A percentile compares a stretch with the other conserved stretches of the same genome.
These are phyloP conservation scores for Ballota nigra DNA, from an alignment of 257 asterid species.

Conservation along the genomic window DNA sequence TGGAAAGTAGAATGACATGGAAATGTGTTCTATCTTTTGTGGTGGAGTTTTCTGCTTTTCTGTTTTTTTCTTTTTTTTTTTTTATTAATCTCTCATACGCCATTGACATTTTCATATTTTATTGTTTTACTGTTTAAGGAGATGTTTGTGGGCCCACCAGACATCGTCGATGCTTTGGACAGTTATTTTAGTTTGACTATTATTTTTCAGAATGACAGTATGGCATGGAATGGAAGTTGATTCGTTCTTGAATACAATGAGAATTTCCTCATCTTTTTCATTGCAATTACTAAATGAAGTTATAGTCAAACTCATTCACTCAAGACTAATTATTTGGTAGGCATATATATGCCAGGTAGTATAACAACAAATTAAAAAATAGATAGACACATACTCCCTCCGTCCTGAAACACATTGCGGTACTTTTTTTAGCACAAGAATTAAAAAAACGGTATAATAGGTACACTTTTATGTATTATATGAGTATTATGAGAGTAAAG, in stretches of 20 bases:
- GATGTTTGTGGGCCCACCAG: slow-evolving; percentile 13
- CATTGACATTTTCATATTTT: slow-evolving; percentile 9
- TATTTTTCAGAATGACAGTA: background rate
- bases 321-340: too few species aligned
- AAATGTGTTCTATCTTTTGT: slow-evolving; percentile 1
- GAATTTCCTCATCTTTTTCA: background rate
- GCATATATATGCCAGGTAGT: too few species aligned
- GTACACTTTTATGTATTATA: too few species aligned
- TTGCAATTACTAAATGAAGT: too few species aligned
- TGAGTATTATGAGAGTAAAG: too few species aligned
- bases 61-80: background rate
- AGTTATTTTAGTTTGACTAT: background rate
- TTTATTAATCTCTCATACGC: background rate
- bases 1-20: slow-evolving; percentile 11
- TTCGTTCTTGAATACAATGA: background rate
- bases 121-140: background rate
- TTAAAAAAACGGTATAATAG: too few species aligned
- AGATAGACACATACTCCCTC: too few species aligned
- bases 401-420: too few species aligned
- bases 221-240: background rate
- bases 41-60: slow-evolving; percentile 3
- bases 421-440: too few species aligned
- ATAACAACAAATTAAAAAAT: too few species aligned
- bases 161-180: background rate
- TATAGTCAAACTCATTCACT: too few species aligned